A percentile compares a stretch with the other conserved stretches of the same genome.
Evolutionary conservation across 805 yeast species (phyloP).

Genomic region (Schwanniomyces sp.): DNA sequence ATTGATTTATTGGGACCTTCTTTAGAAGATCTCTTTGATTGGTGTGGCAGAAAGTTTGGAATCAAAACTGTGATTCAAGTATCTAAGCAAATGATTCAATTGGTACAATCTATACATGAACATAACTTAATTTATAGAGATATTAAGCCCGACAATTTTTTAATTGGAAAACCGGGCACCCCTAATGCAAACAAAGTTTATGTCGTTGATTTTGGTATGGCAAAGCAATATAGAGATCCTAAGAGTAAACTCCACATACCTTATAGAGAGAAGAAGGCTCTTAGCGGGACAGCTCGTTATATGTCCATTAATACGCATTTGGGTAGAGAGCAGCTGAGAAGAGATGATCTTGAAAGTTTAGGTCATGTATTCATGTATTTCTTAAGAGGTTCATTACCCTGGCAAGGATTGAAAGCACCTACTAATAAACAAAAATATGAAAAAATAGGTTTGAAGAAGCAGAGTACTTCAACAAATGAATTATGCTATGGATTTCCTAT

Average conservation of each 20-base stretch:
- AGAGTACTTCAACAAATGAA: constrained; percentile 82
- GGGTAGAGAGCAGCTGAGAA: constrained; percentile 94
- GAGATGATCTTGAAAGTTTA: constrained; percentile 94
- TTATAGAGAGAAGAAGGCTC: constrained; percentile 90
- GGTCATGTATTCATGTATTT: constrained; percentile 97
- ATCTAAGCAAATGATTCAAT: constrained; percentile 89
- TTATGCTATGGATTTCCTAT: constrained; percentile 87
- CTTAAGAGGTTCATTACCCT: constrained; percentile 89
- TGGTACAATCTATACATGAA: constrained; percentile 85
- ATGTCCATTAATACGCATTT: constrained; percentile 97
- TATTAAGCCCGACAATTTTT: constrained; percentile 95
- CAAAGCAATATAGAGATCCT: constrained; percentile 96
- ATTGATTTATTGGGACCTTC: constrained; percentile 96
- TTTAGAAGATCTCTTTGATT: constrained; percentile 92
- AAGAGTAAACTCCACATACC: constrained; percentile 95
- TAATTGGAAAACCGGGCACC: constrained; percentile 86
- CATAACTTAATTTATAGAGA: constrained; percentile 93
- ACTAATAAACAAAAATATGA: constrained; percentile 97
- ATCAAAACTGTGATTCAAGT: constrained; percentile 90
- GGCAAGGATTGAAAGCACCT: constrained; percentile 99
- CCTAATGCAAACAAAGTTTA: constrained; percentile 83
- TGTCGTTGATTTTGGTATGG: constrained; percentile 98
- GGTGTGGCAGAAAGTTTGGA: constrained; percentile 92
- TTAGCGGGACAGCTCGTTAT: constrained; percentile 98
- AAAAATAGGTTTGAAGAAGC: constrained; percentile 94